Conservation (phyloP, 1,139 yeast genomes). For the Suhomyces kunorum region DNA sequence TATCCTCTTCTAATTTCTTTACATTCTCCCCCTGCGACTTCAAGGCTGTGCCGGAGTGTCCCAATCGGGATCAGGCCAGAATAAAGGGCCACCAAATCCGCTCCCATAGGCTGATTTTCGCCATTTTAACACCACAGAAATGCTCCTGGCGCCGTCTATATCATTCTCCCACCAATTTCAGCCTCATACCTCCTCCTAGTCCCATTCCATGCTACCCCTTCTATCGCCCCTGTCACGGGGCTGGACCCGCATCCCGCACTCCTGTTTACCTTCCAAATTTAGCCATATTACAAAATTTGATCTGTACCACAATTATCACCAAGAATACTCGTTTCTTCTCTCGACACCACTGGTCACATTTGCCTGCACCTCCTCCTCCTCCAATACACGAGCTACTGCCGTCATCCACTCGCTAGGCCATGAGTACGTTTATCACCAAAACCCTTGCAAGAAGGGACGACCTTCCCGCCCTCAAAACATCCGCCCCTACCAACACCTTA, state of each 20-base stretch:
- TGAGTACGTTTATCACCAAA: constrained; percentile 9
- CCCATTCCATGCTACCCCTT: not conserved
- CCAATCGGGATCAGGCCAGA: no score
- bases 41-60: no score
- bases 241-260: not conserved
- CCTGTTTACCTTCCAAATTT: constrained; percentile 14
- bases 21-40: no score
- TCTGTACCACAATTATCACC: constrained; percentile 1
- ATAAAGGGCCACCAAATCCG: no score
- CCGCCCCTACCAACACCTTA: constrained; percentile 7
- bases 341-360: no score
- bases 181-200: not conserved
- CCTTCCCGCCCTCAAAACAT: constrained; percentile 10
- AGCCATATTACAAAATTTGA: constrained; percentile 9
- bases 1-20: no score
- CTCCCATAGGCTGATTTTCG: no score
- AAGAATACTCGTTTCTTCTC: not conserved
- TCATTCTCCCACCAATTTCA: no score
- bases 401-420: not conserved
- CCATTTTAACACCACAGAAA: no score
- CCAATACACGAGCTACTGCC: not conserved
- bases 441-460: constrained; percentile 8
- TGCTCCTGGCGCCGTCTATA: no score
- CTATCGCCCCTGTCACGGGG: not conserved
- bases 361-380: no score